Percentiles rank a stretch among this genome's conserved stretches.
These are phyloP conservation scores for Coemansia sp. DNA, from an alignment of 192 early-diverging fungal species.

Conservation along the genomic window DNA sequence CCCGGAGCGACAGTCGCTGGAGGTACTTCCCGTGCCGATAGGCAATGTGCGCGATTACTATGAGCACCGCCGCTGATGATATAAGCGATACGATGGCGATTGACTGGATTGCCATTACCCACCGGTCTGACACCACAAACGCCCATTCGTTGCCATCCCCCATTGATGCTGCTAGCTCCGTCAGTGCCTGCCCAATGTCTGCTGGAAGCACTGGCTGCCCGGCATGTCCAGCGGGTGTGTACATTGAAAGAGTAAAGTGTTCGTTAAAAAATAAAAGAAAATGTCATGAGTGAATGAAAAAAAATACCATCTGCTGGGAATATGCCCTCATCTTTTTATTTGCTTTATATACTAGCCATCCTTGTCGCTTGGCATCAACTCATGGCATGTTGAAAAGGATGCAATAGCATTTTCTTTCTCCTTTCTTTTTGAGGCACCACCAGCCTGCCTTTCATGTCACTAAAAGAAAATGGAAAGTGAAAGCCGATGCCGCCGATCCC, in stretches of 20 bases:
- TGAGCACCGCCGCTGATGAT: conserved; percentile 15
- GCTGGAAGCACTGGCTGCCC: background rate
- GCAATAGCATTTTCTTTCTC: background rate
- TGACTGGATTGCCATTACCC: conserved; percentile 19
- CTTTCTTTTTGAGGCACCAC: background rate
- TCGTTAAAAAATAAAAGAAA: background rate
- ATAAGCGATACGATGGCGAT: conserved; percentile 26
- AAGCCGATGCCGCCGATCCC: background rate
- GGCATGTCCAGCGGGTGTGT: background rate
- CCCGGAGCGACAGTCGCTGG: conserved; percentile 27
- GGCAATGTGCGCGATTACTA: conserved; percentile 7
- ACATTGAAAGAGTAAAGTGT: background rate
- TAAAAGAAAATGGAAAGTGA: background rate
- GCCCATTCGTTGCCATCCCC: conserved; percentile 14
- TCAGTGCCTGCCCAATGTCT: background rate
- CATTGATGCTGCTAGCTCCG: background rate
- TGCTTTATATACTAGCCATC: too few relatives aligned
- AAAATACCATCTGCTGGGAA: too few relatives aligned
- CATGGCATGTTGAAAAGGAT: background rate
- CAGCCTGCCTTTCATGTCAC: background rate
- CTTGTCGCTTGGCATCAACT: too few relatives aligned
- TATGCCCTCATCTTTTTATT: too few relatives aligned
- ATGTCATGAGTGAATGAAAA: background rate
- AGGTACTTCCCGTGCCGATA: conserved; percentile 23
- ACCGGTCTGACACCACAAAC: conserved; percentile 32